Base-by-base conservation (phyloP, 441 rosid species). In the Corymbia citriodora region DNA sequence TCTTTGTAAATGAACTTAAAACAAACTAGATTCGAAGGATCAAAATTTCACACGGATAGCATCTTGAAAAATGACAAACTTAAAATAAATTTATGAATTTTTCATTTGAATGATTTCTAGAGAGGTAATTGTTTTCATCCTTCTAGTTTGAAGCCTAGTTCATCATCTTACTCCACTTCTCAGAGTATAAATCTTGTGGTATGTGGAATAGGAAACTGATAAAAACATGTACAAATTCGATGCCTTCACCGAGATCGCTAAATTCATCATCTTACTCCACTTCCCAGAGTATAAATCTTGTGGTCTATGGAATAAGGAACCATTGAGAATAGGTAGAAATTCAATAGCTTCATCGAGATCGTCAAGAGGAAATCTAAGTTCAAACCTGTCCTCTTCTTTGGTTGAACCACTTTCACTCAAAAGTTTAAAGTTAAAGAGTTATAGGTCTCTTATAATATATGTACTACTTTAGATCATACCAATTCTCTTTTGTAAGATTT, bases 161-260 rank as follows among this genome's bases (percentile, higher is more conserved):
- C 29, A 40, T 74, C 83, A 11, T 2, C 1, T 74, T 3, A 11
- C 83, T 21, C 16, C 50, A 36, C 50, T 40, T 74, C 50, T 29
- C 11, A 19, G 8, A 40, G 4, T 40, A 74, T 21, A 74, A 21
- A 40, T 74, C 50, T 74, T 50, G 21, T 21, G 83, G 16, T 19
- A 0, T 21, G 9, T 40, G 83, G 29, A 40, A 72, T 21, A 5
- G n/a, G n/a, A n/a, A n/a, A n/a, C n/a, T n/a, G n/a, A n/a, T n/a
- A n/a, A n/a, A n/a, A n/a, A n/a, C n/a, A n/a, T n/a, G n/a, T n/a
- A n/a, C n/a, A n/a, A n/a, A n/a, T n/a, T n/a, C n/a, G n/a, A n/a
- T n/a, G n/a, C n/a, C n/a, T n/a, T n/a, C n/a, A n/a, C n/a, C n/a
- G n/a, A n/a, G n/a, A n/a, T n/a, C n/a, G n/a, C n/a, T n/a, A n/a